A percentile compares a stretch with the other conserved stretches of the same genome.
phyloP scores from a whole-genome alignment of 208 protist species.

The Balamuthia mandrillaris region DNA sequence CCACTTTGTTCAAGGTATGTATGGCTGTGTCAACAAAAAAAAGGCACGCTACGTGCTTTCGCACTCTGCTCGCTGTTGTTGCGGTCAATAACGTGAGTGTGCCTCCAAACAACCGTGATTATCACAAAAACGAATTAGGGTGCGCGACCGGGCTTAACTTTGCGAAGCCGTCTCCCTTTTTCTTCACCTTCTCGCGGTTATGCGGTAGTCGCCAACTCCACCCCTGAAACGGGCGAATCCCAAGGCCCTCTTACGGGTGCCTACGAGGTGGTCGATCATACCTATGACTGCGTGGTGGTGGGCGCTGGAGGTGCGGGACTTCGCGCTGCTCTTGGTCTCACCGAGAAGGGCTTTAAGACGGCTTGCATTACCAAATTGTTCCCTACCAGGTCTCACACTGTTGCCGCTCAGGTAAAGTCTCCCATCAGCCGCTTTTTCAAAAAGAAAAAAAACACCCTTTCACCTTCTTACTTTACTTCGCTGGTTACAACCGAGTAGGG shows the following conservation, averaged over 20 bases:
- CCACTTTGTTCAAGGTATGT: too few relatives aligned
- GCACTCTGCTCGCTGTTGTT: too few relatives aligned
- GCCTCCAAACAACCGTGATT: too few relatives aligned
- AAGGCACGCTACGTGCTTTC: too few relatives aligned
- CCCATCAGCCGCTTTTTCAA: neutral
- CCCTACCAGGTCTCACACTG: constrained; percentile 98
- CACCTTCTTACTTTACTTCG: constrained; percentile 33
- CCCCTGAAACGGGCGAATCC: neutral
- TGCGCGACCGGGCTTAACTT: too few relatives aligned
- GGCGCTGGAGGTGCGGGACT: constrained; percentile 97
- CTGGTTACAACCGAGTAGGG: constrained; percentile 62
- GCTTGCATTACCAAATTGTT: constrained; percentile 98
- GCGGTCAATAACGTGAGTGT: too few relatives aligned
- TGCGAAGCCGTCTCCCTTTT: too few relatives aligned
- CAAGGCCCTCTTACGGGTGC: constrained; percentile 6
- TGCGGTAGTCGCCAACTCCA: neutral
- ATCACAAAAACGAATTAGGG: too few relatives aligned
- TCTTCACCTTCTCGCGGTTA: too few relatives aligned
- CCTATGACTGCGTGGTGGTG: constrained; percentile 97
- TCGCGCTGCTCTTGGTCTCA: constrained; percentile 93
- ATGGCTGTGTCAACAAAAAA: too few relatives aligned
- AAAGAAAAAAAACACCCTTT: neutral
- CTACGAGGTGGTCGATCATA: constrained; percentile 97
- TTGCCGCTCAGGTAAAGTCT: constrained; percentile 89
- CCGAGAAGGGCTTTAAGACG: constrained; percentile 94